These are phyloP conservation scores for Ocimum tenuiflorum DNA, from an alignment of 257 asterid genomes.

Conservation along the genomic window DNA sequence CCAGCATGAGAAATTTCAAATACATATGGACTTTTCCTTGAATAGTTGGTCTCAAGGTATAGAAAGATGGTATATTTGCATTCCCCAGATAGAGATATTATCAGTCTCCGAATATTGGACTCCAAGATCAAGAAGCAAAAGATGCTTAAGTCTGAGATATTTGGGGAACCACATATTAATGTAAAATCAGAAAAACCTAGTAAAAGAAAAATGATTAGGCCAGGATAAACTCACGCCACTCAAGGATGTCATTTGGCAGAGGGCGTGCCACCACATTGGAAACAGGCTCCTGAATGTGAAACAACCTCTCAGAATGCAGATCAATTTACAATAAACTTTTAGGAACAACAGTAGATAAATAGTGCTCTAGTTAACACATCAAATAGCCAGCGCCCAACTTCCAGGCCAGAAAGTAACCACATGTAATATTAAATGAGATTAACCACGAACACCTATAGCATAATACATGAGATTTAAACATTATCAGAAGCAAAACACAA, in stretches of 20 bases:
- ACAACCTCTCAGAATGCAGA: slow-evolving; percentile 9
- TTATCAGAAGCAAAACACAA: slow-evolving; percentile 7
- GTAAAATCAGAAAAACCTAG: background rate
- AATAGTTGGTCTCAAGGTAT: slow-evolving; percentile 1
- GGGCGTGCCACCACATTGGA: slow-evolving; percentile 96
- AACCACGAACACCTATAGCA: background rate
- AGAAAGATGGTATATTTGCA: background rate
- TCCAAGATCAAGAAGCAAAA: background rate
- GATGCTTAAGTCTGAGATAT: background rate
- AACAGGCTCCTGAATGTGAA: slow-evolving; percentile 74
- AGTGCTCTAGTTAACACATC: background rate
- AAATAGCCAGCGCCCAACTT: background rate
- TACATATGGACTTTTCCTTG: slow-evolving; percentile 1
- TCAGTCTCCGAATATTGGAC: too few species aligned
- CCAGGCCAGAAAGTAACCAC: background rate
- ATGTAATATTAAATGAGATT: slow-evolving; percentile 1
- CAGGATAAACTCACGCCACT: slow-evolving; percentile 80
- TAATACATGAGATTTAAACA: slow-evolving; percentile 13
- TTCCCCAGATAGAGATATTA: background rate
- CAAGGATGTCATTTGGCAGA: slow-evolving; percentile 86
- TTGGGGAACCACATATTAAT: background rate
- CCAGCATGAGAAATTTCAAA: background rate
- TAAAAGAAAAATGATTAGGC: background rate
- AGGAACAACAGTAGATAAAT: background rate
- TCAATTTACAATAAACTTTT: background rate